Evolutionary conservation across 257 asterid genomes (phyloP).

Genomic region (Striga asiatica): DNA sequence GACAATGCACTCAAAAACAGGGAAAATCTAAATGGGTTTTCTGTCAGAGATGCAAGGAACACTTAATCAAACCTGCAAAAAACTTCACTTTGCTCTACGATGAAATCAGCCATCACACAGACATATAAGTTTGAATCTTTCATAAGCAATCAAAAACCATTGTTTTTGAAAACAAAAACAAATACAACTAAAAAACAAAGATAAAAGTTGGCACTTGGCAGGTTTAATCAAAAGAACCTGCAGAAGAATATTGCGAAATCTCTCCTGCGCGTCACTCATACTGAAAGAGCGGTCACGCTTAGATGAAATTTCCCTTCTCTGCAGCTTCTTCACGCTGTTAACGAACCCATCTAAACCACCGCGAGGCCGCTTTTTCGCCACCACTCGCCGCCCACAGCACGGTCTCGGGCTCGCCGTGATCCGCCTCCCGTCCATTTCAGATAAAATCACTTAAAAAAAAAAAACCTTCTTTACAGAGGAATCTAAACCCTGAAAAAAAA

Average conservation of each 20-base stretch:
- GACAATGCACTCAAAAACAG: neutral
- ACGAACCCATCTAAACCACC: slow-evolving; percentile 73
- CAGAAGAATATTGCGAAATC: slow-evolving; percentile 80
- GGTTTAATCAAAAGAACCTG: slow-evolving; percentile 40
- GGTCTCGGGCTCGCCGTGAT: slow-evolving; percentile 92
- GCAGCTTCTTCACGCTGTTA: slow-evolving; percentile 91
- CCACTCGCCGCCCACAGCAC: slow-evolving; percentile 81
- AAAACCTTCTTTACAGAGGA: neutral
- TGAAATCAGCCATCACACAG: neutral
- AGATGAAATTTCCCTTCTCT: slow-evolving; percentile 86
- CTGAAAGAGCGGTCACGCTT: slow-evolving; percentile 78
- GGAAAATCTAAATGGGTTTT: neutral
- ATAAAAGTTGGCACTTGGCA: neutral
- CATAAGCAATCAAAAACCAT: neutral
- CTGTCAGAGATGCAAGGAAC: slow-evolving; percentile 1
- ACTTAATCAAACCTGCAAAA: slow-evolving; percentile 15
- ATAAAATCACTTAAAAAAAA: slow-evolving; percentile 13
- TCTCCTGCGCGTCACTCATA: slow-evolving; percentile 91
- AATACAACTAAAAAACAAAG: neutral
- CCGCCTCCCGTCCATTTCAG: slow-evolving; percentile 78
- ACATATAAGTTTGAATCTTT: slow-evolving; percentile 15
- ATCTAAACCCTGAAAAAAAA: slow-evolving; percentile 19
- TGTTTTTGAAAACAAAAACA: neutral
- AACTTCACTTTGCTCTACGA: slow-evolving; percentile 6
- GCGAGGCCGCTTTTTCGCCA: slow-evolving; percentile 89